Base-by-base conservation (phyloP, 495 filamentous ascomycete genomes). In the Podospora sp. region DNA sequence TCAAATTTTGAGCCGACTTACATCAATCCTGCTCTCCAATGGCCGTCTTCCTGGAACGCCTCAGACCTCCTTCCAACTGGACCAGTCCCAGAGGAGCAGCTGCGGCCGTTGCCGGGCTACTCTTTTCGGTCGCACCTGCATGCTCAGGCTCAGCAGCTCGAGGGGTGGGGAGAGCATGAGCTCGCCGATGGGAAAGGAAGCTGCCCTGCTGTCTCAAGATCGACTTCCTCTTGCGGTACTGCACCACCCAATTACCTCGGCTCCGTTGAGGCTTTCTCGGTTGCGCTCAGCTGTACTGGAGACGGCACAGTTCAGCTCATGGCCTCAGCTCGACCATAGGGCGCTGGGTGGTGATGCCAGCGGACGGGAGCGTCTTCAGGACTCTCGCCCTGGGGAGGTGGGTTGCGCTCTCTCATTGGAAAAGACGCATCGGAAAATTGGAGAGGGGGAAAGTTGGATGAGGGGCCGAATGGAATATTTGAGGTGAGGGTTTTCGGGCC, bases 61-160 rank as follows among this genome's bases (percentile, higher is more conserved):
- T 46, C 40, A 26, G 53, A 21, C 53, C 26, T 20, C 21, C 21
- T 16, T 33, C 29, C 25, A 25, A 11, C 57, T 33, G 14, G 29
- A 26, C 24, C 56, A 59, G 22, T 35, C 24, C 24, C 24, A 59
- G 56, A 59, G 8, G 12, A 35, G 27, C 22, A 35, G 22, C 33
- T 33, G 56, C 56, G 56, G 57, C 25, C 57, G 26, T 36, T 60
- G 12, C 6, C 21, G n/a, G 53, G 53, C 53, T 67, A 25, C 60
- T 63, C 22, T 29, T 67, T 67, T 67, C 8, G 27, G 65, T 63
- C 52, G 50, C 51, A n/a, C 21, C 52, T 26, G 52, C 62, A 27
- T 58, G 33, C 29, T 33, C 59, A 52, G n/a, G 27, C 18, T 46
- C 35, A 14, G 46, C 18, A 51, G 36, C 56, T 35, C 24, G 29